Conservation (phyloP, 2,329 filamentous ascomycete species). For the Apiospora malaysiana region DNA sequence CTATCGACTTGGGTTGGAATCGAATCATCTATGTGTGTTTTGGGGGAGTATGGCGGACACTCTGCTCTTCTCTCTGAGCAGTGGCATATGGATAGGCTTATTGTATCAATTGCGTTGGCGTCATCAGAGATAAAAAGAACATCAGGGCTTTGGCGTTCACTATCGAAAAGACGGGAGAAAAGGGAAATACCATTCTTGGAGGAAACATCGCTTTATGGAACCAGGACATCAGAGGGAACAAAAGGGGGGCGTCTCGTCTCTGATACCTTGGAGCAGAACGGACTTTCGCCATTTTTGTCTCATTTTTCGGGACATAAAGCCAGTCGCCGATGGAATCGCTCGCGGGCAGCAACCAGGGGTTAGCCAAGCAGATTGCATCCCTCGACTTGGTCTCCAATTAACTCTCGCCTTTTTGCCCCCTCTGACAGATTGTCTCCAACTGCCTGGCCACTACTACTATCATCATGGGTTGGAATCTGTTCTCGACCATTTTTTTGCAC, state of each 20-base stretch:
- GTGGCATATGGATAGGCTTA: constrained; percentile 15
- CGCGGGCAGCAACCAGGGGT: not conserved
- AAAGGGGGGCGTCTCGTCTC: not conserved
- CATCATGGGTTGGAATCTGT: not conserved
- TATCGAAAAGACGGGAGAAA: constrained; percentile 19
- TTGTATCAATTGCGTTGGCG: constrained; percentile 20
- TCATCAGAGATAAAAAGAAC: constrained; percentile 20
- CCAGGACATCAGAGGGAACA: not conserved
- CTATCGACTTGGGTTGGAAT: constrained; percentile 12
- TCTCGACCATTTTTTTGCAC: not conserved
- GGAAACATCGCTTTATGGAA: not conserved
- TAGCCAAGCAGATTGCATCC: not conserved
- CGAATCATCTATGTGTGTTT: constrained; percentile 5
- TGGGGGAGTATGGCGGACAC: not conserved
- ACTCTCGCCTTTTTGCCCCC: not conserved
- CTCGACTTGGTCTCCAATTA: not conserved
- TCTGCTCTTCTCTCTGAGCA: constrained; percentile 5
- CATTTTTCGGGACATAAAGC: not conserved
- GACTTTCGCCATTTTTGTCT: not conserved
- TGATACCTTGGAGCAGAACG: not conserved
- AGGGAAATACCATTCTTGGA: constrained; percentile 17
- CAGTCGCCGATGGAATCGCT: not conserved
- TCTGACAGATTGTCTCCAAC: not conserved
- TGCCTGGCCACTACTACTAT: not conserved
- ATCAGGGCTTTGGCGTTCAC: constrained; percentile 20